These are phyloP conservation scores for Talaromyces sp. DNA, from an alignment of 2,329 filamentous ascomycete genomes.

Conservation along the genomic window DNA sequence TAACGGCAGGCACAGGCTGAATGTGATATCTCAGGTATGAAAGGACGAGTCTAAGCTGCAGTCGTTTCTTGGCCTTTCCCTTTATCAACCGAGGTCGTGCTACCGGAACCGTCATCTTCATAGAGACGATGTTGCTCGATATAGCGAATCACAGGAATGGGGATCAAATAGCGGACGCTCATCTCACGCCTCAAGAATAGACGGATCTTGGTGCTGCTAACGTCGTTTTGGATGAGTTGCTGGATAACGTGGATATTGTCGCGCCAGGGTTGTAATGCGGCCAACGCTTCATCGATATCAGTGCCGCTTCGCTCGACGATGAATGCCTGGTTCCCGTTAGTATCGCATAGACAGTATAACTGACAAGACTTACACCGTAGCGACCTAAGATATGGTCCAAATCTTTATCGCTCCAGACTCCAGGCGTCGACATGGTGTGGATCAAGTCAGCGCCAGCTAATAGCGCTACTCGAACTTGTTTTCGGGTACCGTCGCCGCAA, in stretches of 20 bases:
- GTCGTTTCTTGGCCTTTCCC: slow-evolving; percentile 30
- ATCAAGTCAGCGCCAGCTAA: slow-evolving; percentile 76
- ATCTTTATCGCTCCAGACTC: slow-evolving; percentile 80
- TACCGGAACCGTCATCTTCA: slow-evolving; percentile 46
- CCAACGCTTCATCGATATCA: slow-evolving; percentile 81
- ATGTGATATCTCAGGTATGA: neutral
- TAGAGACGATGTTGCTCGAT: slow-evolving; percentile 67
- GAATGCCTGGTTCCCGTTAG: slow-evolving; percentile 53
- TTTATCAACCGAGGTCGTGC: slow-evolving; percentile 30
- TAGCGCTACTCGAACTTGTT: slow-evolving; percentile 70
- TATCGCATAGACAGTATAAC: neutral
- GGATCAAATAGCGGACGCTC: slow-evolving; percentile 75
- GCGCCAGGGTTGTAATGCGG: slow-evolving; percentile 76
- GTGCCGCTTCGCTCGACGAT: slow-evolving; percentile 86
- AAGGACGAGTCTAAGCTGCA: neutral
- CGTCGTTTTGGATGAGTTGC: slow-evolving; percentile 82
- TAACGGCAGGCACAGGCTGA: neutral
- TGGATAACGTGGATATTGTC: slow-evolving; percentile 85
- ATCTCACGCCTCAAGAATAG: slow-evolving; percentile 75
- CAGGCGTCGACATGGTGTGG: slow-evolving; percentile 66
- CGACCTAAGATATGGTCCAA: slow-evolving; percentile 81
- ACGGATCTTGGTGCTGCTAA: slow-evolving; percentile 78
- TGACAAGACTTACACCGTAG: slow-evolving; percentile 56
- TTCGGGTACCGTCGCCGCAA: slow-evolving; percentile 61
- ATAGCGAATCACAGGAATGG: slow-evolving; percentile 70